Percentiles rank a stretch among this genome's conserved stretches.
Evolutionary conservation across 2,329 filamentous ascomycete genomes (phyloP).

Genomic region (Beauveria bassiana): DNA sequence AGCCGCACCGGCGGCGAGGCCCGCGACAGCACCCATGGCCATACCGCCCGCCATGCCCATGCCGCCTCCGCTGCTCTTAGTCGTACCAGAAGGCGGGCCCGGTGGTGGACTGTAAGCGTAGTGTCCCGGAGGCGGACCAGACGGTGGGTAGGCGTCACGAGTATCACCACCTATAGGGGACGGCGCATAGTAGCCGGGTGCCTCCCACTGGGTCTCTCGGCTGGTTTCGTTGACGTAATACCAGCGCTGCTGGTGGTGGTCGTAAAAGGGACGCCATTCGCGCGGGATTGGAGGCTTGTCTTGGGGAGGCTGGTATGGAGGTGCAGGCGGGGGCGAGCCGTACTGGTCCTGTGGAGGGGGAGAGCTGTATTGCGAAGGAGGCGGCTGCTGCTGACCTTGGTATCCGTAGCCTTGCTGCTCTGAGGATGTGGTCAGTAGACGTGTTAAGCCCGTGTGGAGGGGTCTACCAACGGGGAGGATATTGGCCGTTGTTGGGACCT

Average conservation of each 20-base stretch:
- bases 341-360: conserved; percentile 7
- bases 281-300: conserved; percentile 44
- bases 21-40: conserved; percentile 40
- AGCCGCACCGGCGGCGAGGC: conserved; percentile 48
- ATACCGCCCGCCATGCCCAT: conserved; percentile 44
- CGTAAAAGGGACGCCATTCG: conserved; percentile 58
- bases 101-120: neutral
- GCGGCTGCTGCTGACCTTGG: neutral
- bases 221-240: conserved; percentile 57
- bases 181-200: conserved; percentile 32
- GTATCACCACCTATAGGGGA: conserved; percentile 17
- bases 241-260: conserved; percentile 52
- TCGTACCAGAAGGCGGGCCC: conserved; percentile 13
- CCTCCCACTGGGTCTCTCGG: conserved; percentile 57
- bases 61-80: conserved; percentile 28
- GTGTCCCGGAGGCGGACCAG: neutral
- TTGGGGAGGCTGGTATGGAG: conserved; percentile 27
- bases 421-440: neutral
- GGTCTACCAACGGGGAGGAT: neutral
- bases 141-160: conserved; percentile 16
- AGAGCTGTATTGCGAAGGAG: neutral
- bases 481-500: conserved; percentile 10
- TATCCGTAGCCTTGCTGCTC: conserved; percentile 8
- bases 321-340: conserved; percentile 12
- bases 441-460: neutral